phyloP scores from a whole-genome alignment of 305 asterid species.

The Andrographis paniculata region DNA sequence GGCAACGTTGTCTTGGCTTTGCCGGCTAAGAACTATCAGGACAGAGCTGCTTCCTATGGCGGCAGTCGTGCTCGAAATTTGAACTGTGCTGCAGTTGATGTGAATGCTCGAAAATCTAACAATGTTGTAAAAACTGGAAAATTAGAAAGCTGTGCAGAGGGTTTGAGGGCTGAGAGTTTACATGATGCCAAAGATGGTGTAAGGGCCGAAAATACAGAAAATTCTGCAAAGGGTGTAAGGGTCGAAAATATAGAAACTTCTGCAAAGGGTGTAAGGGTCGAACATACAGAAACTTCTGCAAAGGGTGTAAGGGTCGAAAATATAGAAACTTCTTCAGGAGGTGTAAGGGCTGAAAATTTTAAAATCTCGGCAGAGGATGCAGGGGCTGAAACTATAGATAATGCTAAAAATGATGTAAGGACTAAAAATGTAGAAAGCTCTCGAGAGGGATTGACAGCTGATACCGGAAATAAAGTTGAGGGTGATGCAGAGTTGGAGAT shows the following conservation, averaged over 20 bases:
- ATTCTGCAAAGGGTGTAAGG: neutral
- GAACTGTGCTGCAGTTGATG: neutral
- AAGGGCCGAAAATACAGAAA: neutral
- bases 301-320: neutral
- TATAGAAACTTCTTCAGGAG: neutral
- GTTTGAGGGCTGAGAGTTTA: neutral
- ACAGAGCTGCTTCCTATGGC: conserved; percentile 1
- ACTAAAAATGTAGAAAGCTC: no score
- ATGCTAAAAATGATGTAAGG: no score
- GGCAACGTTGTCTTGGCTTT: conserved; percentile 21
- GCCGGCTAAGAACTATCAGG: conserved; percentile 23
- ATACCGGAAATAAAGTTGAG: conserved; percentile 21
- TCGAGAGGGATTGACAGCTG: no score
- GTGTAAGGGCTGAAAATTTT: neutral
- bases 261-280: neutral
- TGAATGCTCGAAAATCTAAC: neutral
- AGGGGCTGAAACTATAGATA: conserved; percentile 9
- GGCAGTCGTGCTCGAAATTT: neutral
- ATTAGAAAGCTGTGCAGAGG: neutral
- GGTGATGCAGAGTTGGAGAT: conserved; percentile 54
- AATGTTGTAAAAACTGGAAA: neutral
- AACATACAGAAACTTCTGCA: neutral
- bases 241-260: neutral
- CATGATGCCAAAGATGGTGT: neutral
- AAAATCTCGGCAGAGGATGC: neutral